Conservation (phyloP, 345 rosid genomes). For the Dipteronia dyeriana region DNA sequence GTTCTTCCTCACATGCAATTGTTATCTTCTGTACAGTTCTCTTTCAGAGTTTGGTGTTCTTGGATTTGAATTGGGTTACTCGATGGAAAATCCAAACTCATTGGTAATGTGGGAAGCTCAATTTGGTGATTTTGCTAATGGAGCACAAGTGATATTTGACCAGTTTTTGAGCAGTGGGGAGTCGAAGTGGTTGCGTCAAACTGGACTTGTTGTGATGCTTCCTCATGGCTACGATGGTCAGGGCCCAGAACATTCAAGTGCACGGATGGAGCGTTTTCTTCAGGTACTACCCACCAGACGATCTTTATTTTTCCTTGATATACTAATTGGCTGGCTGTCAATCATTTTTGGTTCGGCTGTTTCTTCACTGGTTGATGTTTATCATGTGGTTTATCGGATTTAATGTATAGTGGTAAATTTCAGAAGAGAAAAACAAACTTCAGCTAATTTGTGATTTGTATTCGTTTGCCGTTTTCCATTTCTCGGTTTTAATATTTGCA, state of each 20-base stretch:
- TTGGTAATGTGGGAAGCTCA: slow-evolving; percentile 87
- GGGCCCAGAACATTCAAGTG: slow-evolving; percentile 91
- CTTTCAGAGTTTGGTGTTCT: slow-evolving; percentile 86
- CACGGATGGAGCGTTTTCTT: slow-evolving; percentile 73
- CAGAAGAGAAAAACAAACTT: background rate
- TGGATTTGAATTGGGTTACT: slow-evolving; percentile 83
- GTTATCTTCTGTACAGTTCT: slow-evolving; percentile 49
- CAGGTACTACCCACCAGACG: slow-evolving; percentile 46
- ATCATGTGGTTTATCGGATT: background rate
- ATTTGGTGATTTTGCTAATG: slow-evolving; percentile 85
- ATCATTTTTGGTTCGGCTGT: background rate
- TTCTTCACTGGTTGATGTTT: background rate
- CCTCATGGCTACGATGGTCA: slow-evolving; percentile 90
- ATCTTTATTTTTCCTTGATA: background rate
- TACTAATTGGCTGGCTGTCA: background rate
- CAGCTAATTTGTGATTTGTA: background rate
- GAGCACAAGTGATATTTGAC: slow-evolving; percentile 83
- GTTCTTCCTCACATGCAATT: background rate
- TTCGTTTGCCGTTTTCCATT: background rate
- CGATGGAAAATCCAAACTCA: slow-evolving; percentile 83
- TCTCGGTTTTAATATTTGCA: background rate
- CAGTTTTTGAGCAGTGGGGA: slow-evolving; percentile 84
- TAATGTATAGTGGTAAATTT: background rate
- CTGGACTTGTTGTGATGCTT: slow-evolving; percentile 75
- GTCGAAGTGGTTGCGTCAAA: slow-evolving; percentile 82